Base-by-base conservation (phyloP, 1,284 basidiomycete species). In the Ganoderma multipileum region DNA sequence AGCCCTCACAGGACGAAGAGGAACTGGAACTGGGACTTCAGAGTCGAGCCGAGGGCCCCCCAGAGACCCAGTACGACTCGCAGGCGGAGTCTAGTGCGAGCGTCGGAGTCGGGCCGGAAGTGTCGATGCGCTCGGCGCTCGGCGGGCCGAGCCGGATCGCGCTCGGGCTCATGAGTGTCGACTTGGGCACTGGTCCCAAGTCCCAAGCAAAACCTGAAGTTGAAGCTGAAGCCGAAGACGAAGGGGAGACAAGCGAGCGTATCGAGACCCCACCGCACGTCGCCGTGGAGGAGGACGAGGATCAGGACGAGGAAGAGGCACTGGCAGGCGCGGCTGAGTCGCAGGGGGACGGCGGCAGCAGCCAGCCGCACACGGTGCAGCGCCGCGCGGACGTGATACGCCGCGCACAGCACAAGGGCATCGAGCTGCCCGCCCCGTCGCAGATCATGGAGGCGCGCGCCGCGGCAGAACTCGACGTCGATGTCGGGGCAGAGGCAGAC, bases 351-450 rank as follows among this genome's bases (percentile, higher is more conserved):
- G 64, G 54, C 14, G 66, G 52, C 20, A 47, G 75, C 16, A 47
- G 75, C 16, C 77, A 75, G 55, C 71, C 77, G 38, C 76, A 73
- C 2, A 80, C 78, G 3, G 80, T 88, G 3, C 83, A 84, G 69
- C 83, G 87, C 38, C 83, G 85, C 5, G 83, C 83, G 71, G 79
- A 85, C 54, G 81, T 88, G 0, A 72, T 87, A 3, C 79, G 82
- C 6, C 78, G 83, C 6, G 79, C 79, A 2, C 81, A 82, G 63
- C 79, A 75, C 33, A 77, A 28, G 23, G 68, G 68, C 38, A 33
- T 54, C 33, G 57, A 50, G 44, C 66, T 70, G 7, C 66, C 63
- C 11, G n/a, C 26, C 11, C 66, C 76, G 5, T 70, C 69, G 41
- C 65, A 70, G 50, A 47, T 63, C 38, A 70, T 70, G 66, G 64